Base-by-base conservation (phyloP, 306 rosid genomes). In the Lupinus albus region DNA sequence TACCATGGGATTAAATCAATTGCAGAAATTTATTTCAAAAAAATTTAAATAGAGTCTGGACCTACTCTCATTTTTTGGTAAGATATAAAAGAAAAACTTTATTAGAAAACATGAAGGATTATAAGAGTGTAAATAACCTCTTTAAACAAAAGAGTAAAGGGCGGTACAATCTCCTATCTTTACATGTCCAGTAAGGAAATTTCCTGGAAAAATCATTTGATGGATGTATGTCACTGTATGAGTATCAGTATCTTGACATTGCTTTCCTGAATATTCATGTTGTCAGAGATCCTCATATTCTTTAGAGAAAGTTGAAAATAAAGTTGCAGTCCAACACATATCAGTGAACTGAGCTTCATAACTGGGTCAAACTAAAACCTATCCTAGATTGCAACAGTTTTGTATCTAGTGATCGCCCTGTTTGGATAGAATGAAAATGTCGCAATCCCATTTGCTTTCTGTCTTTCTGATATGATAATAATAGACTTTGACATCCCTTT, bases 371-470 rank as follows among this genome's bases (percentile, higher is more conserved):
- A 44, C 3, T 8, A 62, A 49, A 47, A 20, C 25, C 9, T 55
- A 8, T n/a, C 32, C 64, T 42, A 36, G 49, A 30, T 46, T 73
- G 35, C 54, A 50, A 47, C 68, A 16, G 46, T 15, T 66, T 54
- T 20, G 36, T 46, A 62, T 67, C 20, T 62, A 14, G 17, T 21
- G 42, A 55, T 70, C 55, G 13, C 62, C 25, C 16, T 25, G 55
- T 15, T 8, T 35, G 15, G 56, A 70, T 39, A 69, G 66, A 69
- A 44, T 42, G 25, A 65, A 67, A 47, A 56, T 64, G 70, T 70
- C 6, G 39, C 38, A 28, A 41, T 39, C 54, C 42, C 68, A 30
- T 57, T 47, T 68, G 20, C 35, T 25, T 73, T 20, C 67, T 55
- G 49, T 18, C 35, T 25, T 73, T 20, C 67, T 55, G 49, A 49